Conservation (phyloP, 805 yeast genomes). For the Phaffomyces opuntiae region DNA sequence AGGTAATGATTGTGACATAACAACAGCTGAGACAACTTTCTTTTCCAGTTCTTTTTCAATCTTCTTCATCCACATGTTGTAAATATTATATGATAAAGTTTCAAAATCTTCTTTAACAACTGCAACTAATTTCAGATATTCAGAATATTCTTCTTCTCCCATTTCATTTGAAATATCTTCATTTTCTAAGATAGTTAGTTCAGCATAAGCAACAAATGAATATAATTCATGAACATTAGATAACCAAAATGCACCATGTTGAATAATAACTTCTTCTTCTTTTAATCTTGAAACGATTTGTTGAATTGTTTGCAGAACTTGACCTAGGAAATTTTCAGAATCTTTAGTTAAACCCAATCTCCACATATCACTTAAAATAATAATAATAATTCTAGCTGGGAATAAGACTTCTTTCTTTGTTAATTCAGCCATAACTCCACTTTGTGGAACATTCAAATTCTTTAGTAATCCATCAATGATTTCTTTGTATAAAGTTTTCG, state of each 20-base stretch:
- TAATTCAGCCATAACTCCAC: slow-evolving; percentile 76
- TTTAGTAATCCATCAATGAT: slow-evolving; percentile 80
- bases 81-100: slow-evolving; percentile 85
- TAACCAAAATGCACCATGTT: slow-evolving; percentile 96
- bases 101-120: slow-evolving; percentile 93
- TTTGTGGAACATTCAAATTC: slow-evolving; percentile 79
- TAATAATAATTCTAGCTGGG: slow-evolving; percentile 92
- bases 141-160: slow-evolving; percentile 85
- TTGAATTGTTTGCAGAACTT: slow-evolving; percentile 82
- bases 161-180: slow-evolving; percentile 74
- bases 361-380: slow-evolving; percentile 96
- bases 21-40: slow-evolving; percentile 92
- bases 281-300: slow-evolving; percentile 69
- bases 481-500: slow-evolving; percentile 69
- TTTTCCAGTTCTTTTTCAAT: slow-evolving; percentile 85
- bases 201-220: slow-evolving; percentile 92
- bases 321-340: slow-evolving; percentile 85
- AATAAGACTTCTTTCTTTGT: slow-evolving; percentile 87
- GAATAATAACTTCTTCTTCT: slow-evolving; percentile 72
- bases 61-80: slow-evolving; percentile 95
- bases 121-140: slow-evolving; percentile 80
- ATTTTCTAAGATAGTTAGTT: slow-evolving; percentile 80
- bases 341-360: slow-evolving; percentile 89
- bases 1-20: slow-evolving; percentile 89
- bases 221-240: slow-evolving; percentile 93